Percentiles rank a stretch among this genome's conserved stretches.
These are phyloP conservation scores for Globisporangium echinulatum DNA, from an alignment of 352 stramenopile species.

Conservation along the genomic window DNA sequence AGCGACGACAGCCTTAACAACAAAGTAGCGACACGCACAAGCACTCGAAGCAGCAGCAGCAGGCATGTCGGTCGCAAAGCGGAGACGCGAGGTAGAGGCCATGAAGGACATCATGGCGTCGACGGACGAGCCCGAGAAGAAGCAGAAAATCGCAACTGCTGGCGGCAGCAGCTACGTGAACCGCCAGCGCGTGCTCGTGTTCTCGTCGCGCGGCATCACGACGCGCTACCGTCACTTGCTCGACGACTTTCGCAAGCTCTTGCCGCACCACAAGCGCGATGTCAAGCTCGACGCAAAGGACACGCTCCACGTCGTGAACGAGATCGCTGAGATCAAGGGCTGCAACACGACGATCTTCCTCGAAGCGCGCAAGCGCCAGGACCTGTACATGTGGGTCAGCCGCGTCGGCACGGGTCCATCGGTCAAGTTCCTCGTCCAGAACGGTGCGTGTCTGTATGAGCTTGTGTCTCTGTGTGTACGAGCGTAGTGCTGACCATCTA, in stretches of 20 bases:
- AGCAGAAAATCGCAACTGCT: slow-evolving; percentile 29
- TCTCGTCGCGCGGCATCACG: slow-evolving; percentile 90
- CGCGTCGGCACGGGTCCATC: slow-evolving; percentile 93
- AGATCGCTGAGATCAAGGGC: slow-evolving; percentile 98
- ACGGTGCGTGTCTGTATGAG: slow-evolving; percentile 46
- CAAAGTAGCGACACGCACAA: neutral
- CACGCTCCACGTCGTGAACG: slow-evolving; percentile 93
- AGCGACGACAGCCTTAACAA: neutral
- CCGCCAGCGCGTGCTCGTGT: slow-evolving; percentile 92
- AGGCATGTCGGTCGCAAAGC: slow-evolving; percentile 17
- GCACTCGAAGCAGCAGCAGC: neutral
- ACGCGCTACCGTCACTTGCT: slow-evolving; percentile 97
- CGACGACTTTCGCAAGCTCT: slow-evolving; percentile 95
- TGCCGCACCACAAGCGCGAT: slow-evolving; percentile 99
- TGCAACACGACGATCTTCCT: slow-evolving; percentile 97
- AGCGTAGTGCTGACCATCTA: neutral
- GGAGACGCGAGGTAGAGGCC: slow-evolving; percentile 16
- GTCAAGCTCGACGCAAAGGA: slow-evolving; percentile 97
- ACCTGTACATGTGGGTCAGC: slow-evolving; percentile 98
- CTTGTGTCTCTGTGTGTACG: slow-evolving; percentile 2
- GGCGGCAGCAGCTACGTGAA: slow-evolving; percentile 68
- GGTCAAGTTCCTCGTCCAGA: slow-evolving; percentile 97
- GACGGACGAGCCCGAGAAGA: slow-evolving; percentile 30
- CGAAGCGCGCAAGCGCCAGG: slow-evolving; percentile 95
- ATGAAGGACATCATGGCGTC: slow-evolving; percentile 18